Evolutionary conservation across 768 basidiomycete genomes (phyloP), one percentile per base, ranked within the genome.

Genomic region (Tephrocybe rancida): DNA sequence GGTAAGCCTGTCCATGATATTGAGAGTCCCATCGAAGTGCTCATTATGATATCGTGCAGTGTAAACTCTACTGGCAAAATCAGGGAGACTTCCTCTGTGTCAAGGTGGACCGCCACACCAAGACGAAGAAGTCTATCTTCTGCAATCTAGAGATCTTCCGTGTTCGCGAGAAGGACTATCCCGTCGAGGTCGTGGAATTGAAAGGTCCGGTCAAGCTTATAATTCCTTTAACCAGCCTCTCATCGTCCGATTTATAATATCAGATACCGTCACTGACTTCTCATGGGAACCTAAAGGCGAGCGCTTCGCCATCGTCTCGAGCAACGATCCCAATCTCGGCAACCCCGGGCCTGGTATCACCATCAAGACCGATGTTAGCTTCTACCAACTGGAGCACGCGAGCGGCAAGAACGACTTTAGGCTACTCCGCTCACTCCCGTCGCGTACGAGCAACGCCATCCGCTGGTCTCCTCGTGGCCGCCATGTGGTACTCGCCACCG

Each of bases 271-370:
- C 34, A 87, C 87, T 48, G 94, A 96, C 63, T 98, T 99, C 70
- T 93, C 94, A 42, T 98, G 97, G 97, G 97, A 98, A 70, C 96
- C 97, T n/a, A 89, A 88, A 69, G 94, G 96, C 57, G 89, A 92
- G 65, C 88, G 97, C 29, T 99, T 98, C 73, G 93, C 92, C 38
- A 93, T 98, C 58, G 90, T 98, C 50, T 92, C 95, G 3, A 94
- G 90, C 57, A 90, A 76, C 69, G 97, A 99, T 68, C 93, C 95
- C 44, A 97, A 96, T 70, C 80, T 93, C 29, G 92, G 90, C 42
- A 94, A 92, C 69, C 84, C 91, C 51, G 90, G 86, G 3, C 90
- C 92, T 37, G 96, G 95, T 55, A 82, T 90, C 57, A 92, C 92
- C n/a, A 86, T 95, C 75, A 97, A 96, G 77, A 98, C 95, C 43